Base-by-base conservation (phyloP, 306 rosid genomes). In the Begonia peltatifolia region DNA sequence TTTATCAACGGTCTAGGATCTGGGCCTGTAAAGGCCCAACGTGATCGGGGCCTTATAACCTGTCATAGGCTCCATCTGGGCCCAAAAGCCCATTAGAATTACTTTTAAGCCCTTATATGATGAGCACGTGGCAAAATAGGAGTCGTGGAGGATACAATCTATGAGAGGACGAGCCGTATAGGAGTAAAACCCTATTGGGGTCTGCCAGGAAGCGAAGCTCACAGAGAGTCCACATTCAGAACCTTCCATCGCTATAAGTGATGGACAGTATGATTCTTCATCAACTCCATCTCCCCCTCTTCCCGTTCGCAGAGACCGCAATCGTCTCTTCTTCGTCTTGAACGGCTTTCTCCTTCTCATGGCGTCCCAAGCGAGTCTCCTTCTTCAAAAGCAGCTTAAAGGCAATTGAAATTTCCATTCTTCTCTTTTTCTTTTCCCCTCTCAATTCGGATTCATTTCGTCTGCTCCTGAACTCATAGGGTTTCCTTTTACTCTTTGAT, bases 311-410 rank as follows among this genome's bases (percentile, higher is more conserved):
- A 14, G 57, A 67, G 62, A 56, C 62, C 55, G 52, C 56, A 9
- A 47, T 59, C 58, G 44, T 53, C 47, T n/a, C 46, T 9, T 22
- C 0, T 44, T 61, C 62, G 55, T 50, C 30, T 52, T 58, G 64
- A 38, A 25, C 13, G 13, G 15, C 56, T 53, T 12, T 36, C 41
- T 44, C 6, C 16, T 56, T 59, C 52, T 46, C 58, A 84, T 85
- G 95, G 81, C 93, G 2, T 70, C 97, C 2, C 94, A 90, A 70
- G 97, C 97, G 6, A 80, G 94, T 71, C 97, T 90, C 52, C 94
- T 90, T 63, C 95, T 90, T 47, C 97, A 80, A 64, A 90, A 90
- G 58, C 97, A 90, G 63, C 95, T 90, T 71, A 85, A 80, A 83
- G 94, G 97, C 80, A 54, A 11, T 36, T n/a, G 10, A 14, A 36